phyloP scores from a whole-genome alignment of 1,139 yeast genomes.

The Kodamaea arcana region DNA sequence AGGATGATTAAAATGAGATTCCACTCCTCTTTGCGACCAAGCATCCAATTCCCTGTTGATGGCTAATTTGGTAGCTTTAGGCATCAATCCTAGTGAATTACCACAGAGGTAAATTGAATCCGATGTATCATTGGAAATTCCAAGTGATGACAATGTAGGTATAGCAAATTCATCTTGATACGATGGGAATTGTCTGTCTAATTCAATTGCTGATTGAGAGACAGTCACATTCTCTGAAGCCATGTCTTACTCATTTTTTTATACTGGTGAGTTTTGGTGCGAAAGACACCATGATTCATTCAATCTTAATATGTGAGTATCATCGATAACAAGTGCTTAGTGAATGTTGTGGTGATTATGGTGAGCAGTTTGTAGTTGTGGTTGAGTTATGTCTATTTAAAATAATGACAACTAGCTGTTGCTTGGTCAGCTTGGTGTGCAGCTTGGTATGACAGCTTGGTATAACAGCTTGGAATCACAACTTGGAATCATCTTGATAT shows the following conservation, averaged over 20 bases:
- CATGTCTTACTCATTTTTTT: too few relatives aligned
- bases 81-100: constrained; percentile 89
- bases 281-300: constrained; percentile 67
- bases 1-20: constrained; percentile 76
- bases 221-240: too few relatives aligned
- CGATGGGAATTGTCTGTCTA: constrained; percentile 37
- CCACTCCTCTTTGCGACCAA: constrained; percentile 79
- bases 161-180: constrained; percentile 44
- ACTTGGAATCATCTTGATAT: too few relatives aligned
- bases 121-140: constrained; percentile 22
- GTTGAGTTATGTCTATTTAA: too few relatives aligned
- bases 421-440: too few relatives aligned
- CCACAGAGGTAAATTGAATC: constrained; percentile 70
- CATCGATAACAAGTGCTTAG: background rate
- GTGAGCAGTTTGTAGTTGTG: too few relatives aligned
- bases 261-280: too few relatives aligned
- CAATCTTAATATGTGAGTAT: constrained; percentile 77
- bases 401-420: too few relatives aligned
- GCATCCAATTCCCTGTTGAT: constrained; percentile 68
- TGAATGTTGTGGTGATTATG: too few relatives aligned
- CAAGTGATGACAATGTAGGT: constrained; percentile 59
- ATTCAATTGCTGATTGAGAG: constrained; percentile 19
- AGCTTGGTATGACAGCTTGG: too few relatives aligned
- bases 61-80: constrained; percentile 54
- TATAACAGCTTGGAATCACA: too few relatives aligned